Conservation (phyloP, 768 basidiomycete species). For the Panaeolus papilionaceus region DNA sequence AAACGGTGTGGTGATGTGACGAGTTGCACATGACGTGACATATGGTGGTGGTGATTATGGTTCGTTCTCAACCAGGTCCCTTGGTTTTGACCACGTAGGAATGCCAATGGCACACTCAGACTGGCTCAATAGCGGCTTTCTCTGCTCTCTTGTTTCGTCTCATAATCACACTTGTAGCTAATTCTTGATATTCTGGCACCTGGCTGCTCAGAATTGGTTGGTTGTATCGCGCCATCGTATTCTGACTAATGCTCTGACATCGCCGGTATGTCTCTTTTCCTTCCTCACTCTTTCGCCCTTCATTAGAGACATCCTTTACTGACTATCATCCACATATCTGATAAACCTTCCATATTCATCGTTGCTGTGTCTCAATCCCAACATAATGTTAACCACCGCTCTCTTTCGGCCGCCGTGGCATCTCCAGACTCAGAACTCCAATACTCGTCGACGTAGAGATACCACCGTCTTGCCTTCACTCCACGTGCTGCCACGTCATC, state of each 20-base stretch:
- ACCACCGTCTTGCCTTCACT: constrained; percentile 2
- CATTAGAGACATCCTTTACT: not conserved
- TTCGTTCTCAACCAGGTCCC: not conserved
- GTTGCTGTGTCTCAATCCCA: no score
- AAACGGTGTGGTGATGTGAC: no score
- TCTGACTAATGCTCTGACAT: no score
- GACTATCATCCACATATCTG: not conserved
- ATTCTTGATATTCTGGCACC: not conserved
- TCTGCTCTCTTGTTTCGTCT: not conserved
- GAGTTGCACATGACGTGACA: not conserved
- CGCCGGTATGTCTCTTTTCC: not conserved
- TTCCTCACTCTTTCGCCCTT: not conserved
- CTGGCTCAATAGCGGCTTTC: not conserved
- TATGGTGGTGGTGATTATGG: not conserved
- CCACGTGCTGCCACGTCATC: not conserved
- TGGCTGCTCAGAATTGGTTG: no score
- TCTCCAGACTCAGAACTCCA: not conserved
- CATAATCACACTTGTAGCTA: no score
- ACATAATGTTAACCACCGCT: not conserved
- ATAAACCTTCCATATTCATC: not conserved
- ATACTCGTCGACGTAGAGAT: constrained; percentile 18
- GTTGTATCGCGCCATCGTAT: no score
- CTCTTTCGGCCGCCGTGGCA: constrained; percentile 8
- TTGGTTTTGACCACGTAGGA: not conserved
- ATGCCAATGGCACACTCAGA: no score